Evolutionary conservation across 176 grass and related monocot genomes (phyloP).

Genomic region (Oryza punctata): DNA sequence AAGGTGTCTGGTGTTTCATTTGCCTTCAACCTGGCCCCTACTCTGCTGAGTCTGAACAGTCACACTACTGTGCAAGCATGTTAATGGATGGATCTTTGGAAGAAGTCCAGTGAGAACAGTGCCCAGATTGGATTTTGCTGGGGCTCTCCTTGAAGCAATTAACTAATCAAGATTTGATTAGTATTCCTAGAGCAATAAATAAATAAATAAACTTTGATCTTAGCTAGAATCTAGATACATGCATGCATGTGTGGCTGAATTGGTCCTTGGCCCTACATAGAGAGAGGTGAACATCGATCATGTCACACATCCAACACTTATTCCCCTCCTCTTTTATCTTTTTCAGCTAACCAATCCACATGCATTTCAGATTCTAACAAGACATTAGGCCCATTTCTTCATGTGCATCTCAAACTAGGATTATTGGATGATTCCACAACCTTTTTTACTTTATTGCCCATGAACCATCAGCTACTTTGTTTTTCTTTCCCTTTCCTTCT

Average conservation of each 20-base stretch:
- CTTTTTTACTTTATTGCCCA: slow-evolving; percentile 2
- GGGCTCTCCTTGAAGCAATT: slow-evolving; percentile 5
- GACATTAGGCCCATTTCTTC: background rate
- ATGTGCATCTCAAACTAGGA: slow-evolving; percentile 13
- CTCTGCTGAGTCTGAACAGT: slow-evolving; percentile 24
- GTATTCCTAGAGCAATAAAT: background rate
- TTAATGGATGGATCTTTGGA: slow-evolving; percentile 7
- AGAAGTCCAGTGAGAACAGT: slow-evolving; percentile 35
- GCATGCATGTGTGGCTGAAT: slow-evolving; percentile 33
- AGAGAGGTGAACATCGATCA: slow-evolving; percentile 17
- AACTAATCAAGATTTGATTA: slow-evolving; percentile 14
- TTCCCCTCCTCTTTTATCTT: background rate
- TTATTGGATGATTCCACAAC: background rate
- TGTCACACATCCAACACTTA: slow-evolving; percentile 25
- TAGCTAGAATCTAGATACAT: slow-evolving; percentile 30
- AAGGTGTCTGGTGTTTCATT: slow-evolving; percentile 2
- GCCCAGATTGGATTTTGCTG: slow-evolving; percentile 35
- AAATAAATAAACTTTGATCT: background rate
- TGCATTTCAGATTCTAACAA: slow-evolving; percentile 22
- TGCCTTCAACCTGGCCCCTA: background rate
- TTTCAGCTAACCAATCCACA: slow-evolving; percentile 13
- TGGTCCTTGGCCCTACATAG: slow-evolving; percentile 23
- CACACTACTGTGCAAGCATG: slow-evolving; percentile 32
- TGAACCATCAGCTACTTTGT: background rate
- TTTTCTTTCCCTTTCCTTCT: slow-evolving; percentile 8